phyloP scores from a whole-genome alignment of 257 asterid genomes.

The Voacanga thouarsii region DNA sequence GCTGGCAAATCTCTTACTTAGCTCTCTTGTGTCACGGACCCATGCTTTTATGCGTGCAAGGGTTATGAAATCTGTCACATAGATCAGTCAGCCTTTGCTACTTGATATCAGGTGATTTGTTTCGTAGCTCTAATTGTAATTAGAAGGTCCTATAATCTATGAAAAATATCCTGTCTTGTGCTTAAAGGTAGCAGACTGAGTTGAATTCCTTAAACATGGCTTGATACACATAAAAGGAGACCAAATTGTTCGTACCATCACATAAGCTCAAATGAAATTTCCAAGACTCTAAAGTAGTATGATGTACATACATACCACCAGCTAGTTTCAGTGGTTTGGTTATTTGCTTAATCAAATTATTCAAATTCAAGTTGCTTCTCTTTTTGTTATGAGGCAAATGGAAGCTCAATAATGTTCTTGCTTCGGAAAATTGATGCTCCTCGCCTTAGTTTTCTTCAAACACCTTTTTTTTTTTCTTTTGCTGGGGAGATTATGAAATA shows the following conservation, averaged over 20 bases:
- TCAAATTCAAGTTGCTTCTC: background rate
- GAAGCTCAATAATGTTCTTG: background rate
- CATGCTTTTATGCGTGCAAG: background rate
- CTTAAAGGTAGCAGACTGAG: background rate
- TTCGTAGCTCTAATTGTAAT: background rate
- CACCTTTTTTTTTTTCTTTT: too few species aligned
- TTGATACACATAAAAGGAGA: background rate
- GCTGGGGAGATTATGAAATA: too few species aligned
- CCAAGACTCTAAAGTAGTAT: background rate
- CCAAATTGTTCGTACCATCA: background rate
- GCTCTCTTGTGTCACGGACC: background rate
- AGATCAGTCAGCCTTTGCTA: background rate
- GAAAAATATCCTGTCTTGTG: background rate
- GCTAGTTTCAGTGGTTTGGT: too few species aligned
- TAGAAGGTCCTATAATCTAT: background rate
- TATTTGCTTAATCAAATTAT: background rate
- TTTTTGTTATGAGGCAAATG: background rate
- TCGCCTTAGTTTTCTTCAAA: background rate
- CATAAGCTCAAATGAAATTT: background rate
- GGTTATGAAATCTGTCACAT: background rate
- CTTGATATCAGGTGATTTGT: background rate
- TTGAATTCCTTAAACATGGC: background rate
- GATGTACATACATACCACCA: background rate
- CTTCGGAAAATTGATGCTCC: too few species aligned
- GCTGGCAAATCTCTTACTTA: constrained; percentile 88